Evolutionary conservation across 768 basidiomycete species (phyloP), one percentile per base, ranked within the genome.

Genomic region (Rhizopogon vulgaris): DNA sequence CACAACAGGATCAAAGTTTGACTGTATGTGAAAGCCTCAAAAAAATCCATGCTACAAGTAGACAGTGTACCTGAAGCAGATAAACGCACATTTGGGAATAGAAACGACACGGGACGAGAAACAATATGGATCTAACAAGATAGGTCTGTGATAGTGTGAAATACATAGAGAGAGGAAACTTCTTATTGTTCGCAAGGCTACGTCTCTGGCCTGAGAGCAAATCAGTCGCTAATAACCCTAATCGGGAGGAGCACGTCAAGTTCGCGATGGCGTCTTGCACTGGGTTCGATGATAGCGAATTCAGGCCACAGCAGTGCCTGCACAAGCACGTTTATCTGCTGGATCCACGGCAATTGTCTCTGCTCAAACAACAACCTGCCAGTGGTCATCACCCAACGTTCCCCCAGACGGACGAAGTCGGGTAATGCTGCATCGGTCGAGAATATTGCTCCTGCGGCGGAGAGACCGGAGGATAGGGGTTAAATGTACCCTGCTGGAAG

Each of bases 351-450:
- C 18, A 46, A 30, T 22, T 14, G 12, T 46, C 32, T 34, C 32
- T 22, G 22, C 14, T 22, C 36, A 34, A 34, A 22, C 12, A 14
- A 22, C 22, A 46, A 46, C 14, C 14, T 34, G 28, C 6, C 42
- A 6, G 17, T 51, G 34, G 38, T 36, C 32, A 36, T 63, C 53
- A 68, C 27, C 63, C 62, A 51, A 52, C 57, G 22, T 58, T 48
- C 14, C 66, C 62, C 65, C 68, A 62, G 7, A 54, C 27, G 30
- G 51, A 54, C 1, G 59, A 55, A 55, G 36, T 63, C 45, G 52
- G 57, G 39, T 57, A 54, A 46, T 63, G 61, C 24, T 52, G 65
- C 48, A 58, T 53, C 28, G 61, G 53, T 47, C 49, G 54, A 38
- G 50, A 32, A 45, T 52, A 41, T 15, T 25, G 48, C 22, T 57